These are phyloP conservation scores for Botrytis aclada DNA, from an alignment of 2,329 filamentous ascomycete genomes.

Conservation along the genomic window DNA sequence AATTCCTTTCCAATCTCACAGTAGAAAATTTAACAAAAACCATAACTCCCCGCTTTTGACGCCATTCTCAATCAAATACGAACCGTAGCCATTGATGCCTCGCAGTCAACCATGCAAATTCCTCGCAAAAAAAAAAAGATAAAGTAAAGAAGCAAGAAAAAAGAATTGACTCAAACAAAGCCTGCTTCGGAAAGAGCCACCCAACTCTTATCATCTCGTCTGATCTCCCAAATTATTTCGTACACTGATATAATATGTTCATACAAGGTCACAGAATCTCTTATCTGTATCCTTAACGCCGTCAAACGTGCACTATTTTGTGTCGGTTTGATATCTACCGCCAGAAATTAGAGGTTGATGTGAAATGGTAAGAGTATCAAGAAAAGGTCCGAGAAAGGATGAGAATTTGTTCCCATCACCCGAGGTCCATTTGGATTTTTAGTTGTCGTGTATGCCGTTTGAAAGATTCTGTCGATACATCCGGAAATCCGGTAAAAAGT, in stretches of 20 bases:
- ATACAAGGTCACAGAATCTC: conserved; percentile 12
- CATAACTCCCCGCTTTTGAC: conserved; percentile 2
- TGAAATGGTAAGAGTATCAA: neutral
- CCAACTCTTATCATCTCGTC: neutral
- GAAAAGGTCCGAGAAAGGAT: neutral
- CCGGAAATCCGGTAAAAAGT: neutral
- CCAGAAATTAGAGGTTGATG: conserved; percentile 1
- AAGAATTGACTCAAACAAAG: conserved; percentile 18
- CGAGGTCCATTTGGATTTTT: neutral
- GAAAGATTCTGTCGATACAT: conserved; percentile 1
- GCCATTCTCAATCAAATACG: neutral
- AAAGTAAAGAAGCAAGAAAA: neutral
- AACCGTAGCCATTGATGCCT: neutral
- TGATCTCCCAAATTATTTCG: conserved; percentile 11
- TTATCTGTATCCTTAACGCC: conserved; percentile 10
- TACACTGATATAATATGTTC: conserved; percentile 21
- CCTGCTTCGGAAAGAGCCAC: conserved; percentile 17
- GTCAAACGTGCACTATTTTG: conserved; percentile 5
- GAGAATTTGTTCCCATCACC: neutral
- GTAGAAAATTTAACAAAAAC: neutral
- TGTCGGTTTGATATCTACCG: neutral
- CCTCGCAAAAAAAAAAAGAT: neutral
- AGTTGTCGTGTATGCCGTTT: neutral
- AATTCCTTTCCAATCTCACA: conserved; percentile 11
- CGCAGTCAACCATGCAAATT: neutral